Evolutionary conservation across 129 eudicot species (phyloP).

Genomic region (Ambrosia artemisiifolia): DNA sequence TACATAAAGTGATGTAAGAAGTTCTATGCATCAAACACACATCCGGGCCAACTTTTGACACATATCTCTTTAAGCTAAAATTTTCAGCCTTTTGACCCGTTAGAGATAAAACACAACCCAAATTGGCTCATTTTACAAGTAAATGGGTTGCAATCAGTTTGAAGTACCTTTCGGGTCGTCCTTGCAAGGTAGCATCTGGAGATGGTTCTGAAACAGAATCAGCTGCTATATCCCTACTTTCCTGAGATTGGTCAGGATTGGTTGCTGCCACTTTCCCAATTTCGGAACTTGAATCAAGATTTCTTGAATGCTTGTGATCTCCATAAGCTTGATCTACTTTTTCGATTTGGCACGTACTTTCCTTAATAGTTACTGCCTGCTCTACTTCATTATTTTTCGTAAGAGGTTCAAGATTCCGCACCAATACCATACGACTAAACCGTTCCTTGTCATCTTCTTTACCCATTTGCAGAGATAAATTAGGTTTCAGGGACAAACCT

Average conservation of each 20-base stretch:
- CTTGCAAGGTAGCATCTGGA: constrained; percentile 50
- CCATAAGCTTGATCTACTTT: constrained; percentile 14
- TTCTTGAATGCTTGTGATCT: constrained; percentile 27
- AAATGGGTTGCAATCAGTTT: not conserved
- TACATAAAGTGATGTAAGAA: not conserved
- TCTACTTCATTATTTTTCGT: constrained; percentile 20
- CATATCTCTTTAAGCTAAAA: not conserved
- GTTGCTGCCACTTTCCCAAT: not conserved
- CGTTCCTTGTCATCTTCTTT: constrained; percentile 50
- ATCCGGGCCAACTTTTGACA: not conserved
- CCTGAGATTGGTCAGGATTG: constrained; percentile 28
- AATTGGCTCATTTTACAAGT: not conserved
- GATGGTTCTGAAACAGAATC: constrained; percentile 18
- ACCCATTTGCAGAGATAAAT: constrained; percentile 62
- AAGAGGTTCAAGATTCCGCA: constrained; percentile 50
- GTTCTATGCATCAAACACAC: not conserved
- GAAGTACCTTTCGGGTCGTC: constrained; percentile 67
- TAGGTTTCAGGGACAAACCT: constrained; percentile 53
- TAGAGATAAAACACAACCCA: not conserved
- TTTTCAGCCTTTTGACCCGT: not conserved
- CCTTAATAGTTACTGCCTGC: constrained; percentile 11
- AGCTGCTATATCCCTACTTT: constrained; percentile 14
- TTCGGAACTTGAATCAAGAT: constrained; percentile 12
- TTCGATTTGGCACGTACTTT: constrained; percentile 9
- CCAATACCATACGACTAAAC: constrained; percentile 65